phyloP scores from a whole-genome alignment of 495 filamentous ascomycete species.

The Amorphotheca resinae region DNA sequence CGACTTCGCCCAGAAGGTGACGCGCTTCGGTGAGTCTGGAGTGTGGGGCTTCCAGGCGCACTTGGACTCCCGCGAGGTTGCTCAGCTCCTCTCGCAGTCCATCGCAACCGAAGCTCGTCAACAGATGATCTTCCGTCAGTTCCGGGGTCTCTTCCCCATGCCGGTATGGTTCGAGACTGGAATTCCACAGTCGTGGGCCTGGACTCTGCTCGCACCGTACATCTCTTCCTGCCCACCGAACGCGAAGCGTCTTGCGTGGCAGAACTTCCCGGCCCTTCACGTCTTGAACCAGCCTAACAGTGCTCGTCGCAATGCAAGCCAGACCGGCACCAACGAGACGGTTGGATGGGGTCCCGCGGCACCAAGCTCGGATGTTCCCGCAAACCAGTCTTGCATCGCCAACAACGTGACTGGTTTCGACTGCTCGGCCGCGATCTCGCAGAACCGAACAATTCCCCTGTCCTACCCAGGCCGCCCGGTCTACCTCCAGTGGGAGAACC shows the following conservation, averaged over 20 bases:
- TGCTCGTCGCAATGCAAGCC: constrained; percentile 39
- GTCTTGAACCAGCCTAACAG: constrained; percentile 74
- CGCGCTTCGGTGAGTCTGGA: constrained; percentile 69
- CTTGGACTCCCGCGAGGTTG: constrained; percentile 64
- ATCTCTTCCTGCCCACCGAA: constrained; percentile 67
- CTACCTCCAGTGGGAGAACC: constrained; percentile 57
- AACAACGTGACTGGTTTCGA: constrained; percentile 34
- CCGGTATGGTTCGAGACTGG: constrained; percentile 75
- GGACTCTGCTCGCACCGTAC: constrained; percentile 75
- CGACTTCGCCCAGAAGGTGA: constrained; percentile 80
- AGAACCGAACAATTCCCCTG: constrained; percentile 53
- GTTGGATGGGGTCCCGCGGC: constrained; percentile 30
- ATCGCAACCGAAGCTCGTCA: constrained; percentile 81
- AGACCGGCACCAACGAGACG: constrained; percentile 42
- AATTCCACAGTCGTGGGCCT: constrained; percentile 76
- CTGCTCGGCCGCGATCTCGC: constrained; percentile 51
- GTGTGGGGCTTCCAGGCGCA: constrained; percentile 79
- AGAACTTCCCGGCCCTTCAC: constrained; percentile 70
- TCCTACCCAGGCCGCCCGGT: constrained; percentile 67
- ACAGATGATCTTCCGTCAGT: constrained; percentile 81
- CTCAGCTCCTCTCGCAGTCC: constrained; percentile 57
- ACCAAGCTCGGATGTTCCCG: constrained; percentile 28
- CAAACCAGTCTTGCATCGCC: constrained; percentile 37
- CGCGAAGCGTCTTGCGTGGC: constrained; percentile 69
- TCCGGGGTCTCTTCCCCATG: constrained; percentile 74